phyloP scores from a whole-genome alignment of 176 grass and related monocot species.

The Triticum turgidum region DNA sequence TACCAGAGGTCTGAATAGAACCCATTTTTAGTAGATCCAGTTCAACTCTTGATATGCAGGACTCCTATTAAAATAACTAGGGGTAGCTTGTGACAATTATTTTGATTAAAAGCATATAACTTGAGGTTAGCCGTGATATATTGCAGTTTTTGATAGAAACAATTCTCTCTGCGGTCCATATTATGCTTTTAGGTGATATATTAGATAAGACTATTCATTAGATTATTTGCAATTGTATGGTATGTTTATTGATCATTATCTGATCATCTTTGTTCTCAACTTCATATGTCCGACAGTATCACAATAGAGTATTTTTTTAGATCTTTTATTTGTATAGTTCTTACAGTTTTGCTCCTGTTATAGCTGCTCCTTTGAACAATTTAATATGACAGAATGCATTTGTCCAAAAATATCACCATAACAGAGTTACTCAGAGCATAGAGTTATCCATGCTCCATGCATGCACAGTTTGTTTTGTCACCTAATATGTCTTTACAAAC shows the following conservation, averaged over 20 bases:
- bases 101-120: constrained; percentile 6
- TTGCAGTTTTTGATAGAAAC: not conserved
- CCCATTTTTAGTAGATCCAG: not conserved
- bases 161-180: not conserved
- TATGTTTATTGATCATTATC: not conserved
- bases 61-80: not conserved
- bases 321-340: not conserved
- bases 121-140: not conserved
- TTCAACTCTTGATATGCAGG: not conserved
- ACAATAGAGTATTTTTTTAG: not conserved
- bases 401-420: not conserved
- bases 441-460: not conserved
- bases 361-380: not conserved
- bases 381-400: not conserved
- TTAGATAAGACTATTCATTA: not conserved
- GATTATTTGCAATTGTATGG: not conserved
- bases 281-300: not conserved
- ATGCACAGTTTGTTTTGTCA: not conserved
- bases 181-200: not conserved
- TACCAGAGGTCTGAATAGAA: not conserved
- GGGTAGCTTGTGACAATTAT: not conserved
- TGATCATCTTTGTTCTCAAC: not conserved
- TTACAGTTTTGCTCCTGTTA: not conserved
- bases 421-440: not conserved
- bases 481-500: not conserved